Percentiles rank a stretch among this genome's conserved stretches.
Evolutionary conservation across 2,329 filamentous ascomycete genomes (phyloP).

Genomic region (Venturia effusa): DNA sequence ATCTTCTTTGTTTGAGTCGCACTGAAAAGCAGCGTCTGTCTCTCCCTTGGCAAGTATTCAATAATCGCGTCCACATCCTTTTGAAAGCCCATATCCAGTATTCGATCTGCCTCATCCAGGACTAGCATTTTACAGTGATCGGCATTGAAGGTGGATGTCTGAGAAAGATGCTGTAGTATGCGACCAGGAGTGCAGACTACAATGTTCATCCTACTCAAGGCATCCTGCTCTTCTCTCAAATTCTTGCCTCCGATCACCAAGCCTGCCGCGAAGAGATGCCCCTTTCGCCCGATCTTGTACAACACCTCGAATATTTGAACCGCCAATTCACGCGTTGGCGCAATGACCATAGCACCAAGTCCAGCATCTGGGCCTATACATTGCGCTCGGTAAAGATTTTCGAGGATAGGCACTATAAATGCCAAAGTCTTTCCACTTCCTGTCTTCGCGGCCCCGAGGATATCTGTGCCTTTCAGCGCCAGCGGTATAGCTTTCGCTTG

Average conservation of each 20-base stretch:
- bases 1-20: conserved; percentile 94
- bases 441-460: conserved; percentile 90
- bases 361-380: conserved; percentile 83
- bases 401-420: conserved; percentile 82
- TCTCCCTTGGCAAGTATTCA: conserved; percentile 72
- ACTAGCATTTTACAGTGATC: conserved; percentile 89
- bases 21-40: conserved; percentile 91
- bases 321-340: conserved; percentile 86
- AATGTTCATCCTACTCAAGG: conserved; percentile 88
- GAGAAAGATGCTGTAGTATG: conserved; percentile 91
- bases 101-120: conserved; percentile 89
- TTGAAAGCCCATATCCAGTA: conserved; percentile 97
- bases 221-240: conserved; percentile 74
- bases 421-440: conserved; percentile 92
- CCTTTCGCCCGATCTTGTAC: conserved; percentile 73
- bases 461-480: conserved; percentile 74
- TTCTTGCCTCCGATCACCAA: conserved; percentile 90
- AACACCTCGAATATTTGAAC: conserved; percentile 96
- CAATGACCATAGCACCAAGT: conserved; percentile 82
- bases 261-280: conserved; percentile 81
- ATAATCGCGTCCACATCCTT: conserved; percentile 82
- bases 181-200: conserved; percentile 89
- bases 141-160: conserved; percentile 81
- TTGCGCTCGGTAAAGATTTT: conserved; percentile 79
- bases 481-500: conserved; percentile 82